These are phyloP conservation scores for Glarea lozoyensis DNA, from an alignment of 495 filamentous ascomycete genomes.

Conservation along the genomic window DNA sequence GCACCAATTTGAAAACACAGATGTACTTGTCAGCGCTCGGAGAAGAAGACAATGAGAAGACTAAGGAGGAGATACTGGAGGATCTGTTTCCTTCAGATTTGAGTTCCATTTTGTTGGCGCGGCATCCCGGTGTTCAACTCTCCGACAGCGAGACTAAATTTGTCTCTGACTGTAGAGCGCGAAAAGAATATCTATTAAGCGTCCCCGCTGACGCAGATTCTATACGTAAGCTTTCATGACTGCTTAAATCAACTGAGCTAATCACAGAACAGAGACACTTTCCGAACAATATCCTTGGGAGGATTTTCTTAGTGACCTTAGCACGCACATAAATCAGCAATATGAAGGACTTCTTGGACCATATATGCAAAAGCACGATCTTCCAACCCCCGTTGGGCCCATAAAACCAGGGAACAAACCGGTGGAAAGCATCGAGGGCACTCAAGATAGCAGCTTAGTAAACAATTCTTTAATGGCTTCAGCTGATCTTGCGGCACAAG, in stretches of 20 bases:
- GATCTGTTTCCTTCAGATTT: slow-evolving; percentile 66
- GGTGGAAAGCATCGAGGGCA: too few species aligned
- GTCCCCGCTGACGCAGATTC: slow-evolving; percentile 53
- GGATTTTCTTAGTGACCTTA: slow-evolving; percentile 66
- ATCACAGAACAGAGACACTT: slow-evolving; percentile 36
- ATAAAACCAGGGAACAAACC: too few species aligned
- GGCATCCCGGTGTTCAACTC: slow-evolving; percentile 57
- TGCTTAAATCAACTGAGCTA: slow-evolving; percentile 12
- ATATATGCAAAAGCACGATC: slow-evolving; percentile 20
- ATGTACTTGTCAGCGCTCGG: slow-evolving; percentile 65
- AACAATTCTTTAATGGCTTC: slow-evolving; percentile 38
- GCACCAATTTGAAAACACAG: slow-evolving; percentile 80
- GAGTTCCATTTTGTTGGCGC: slow-evolving; percentile 50
- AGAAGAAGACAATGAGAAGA: slow-evolving; percentile 48
- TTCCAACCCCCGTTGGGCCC: slow-evolving; percentile 13
- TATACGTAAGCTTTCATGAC: slow-evolving; percentile 31
- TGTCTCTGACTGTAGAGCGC: slow-evolving; percentile 49
- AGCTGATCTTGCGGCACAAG: slow-evolving; percentile 44
- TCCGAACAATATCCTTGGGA: slow-evolving; percentile 74
- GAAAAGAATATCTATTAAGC: slow-evolving; percentile 57
- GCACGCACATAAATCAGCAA: slow-evolving; percentile 58
- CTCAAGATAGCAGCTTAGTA: too few species aligned
- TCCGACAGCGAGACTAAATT: slow-evolving; percentile 69
- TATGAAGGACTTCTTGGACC: slow-evolving; percentile 19
- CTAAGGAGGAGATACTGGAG: slow-evolving; percentile 58